A percentile compares a stretch with the other conserved stretches of the same genome.
These are phyloP conservation scores for Posidonia australis DNA, from an alignment of 106 monocot genomes.

Conservation along the genomic window DNA sequence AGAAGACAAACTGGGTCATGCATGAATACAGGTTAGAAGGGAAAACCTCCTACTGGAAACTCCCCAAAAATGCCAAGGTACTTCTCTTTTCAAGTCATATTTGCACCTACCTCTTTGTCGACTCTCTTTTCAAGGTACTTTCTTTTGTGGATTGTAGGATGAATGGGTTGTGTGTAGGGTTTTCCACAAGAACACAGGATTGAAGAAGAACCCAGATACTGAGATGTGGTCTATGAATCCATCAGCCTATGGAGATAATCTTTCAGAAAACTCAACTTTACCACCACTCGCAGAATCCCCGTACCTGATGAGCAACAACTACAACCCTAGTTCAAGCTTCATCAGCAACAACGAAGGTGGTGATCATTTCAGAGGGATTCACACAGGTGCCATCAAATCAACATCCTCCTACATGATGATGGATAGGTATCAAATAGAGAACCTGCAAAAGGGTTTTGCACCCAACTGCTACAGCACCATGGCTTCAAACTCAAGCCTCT, in stretches of 20 bases:
- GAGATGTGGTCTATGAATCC: not conserved
- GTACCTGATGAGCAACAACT: not conserved
- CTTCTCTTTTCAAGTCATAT: not conserved
- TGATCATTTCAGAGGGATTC: not conserved
- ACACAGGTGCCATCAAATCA: not conserved
- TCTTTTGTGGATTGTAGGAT: constrained; percentile 14
- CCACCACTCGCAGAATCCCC: constrained; percentile 1
- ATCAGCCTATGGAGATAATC: not conserved
- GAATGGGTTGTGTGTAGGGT: constrained; percentile 24
- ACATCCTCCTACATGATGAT: not conserved
- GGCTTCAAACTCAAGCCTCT: not conserved
- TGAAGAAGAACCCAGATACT: constrained; percentile 1
- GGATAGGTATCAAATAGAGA: not conserved
- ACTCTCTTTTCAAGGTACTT: no score
- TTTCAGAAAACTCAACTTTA: not conserved
- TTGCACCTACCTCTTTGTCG: no score
- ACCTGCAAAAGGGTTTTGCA: no score
- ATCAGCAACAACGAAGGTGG: not conserved
- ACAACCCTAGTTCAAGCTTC: not conserved
- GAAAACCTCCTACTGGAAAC: constrained; percentile 20
- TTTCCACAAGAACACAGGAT: constrained; percentile 13
- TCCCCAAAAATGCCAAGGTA: constrained; percentile 1
- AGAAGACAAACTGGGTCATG: constrained; percentile 70
- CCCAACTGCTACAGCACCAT: not conserved
- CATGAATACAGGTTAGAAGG: constrained; percentile 65